phyloP scores from a whole-genome alignment of 2,329 filamentous ascomycete genomes.

The Trichophaea hybrida region DNA sequence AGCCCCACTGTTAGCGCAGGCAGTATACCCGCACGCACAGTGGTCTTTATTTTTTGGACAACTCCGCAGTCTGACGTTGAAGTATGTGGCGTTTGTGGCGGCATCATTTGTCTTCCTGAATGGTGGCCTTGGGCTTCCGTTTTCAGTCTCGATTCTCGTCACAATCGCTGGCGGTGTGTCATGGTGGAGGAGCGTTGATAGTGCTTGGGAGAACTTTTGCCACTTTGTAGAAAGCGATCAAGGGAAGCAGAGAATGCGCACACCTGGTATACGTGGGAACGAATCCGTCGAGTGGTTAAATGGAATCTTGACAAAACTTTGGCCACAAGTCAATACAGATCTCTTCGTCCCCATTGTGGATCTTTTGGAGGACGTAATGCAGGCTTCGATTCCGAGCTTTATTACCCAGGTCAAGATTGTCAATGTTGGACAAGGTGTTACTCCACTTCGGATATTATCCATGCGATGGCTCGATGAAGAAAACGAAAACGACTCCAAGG shows the following conservation, averaged over 20 bases:
- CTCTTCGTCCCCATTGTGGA: slow-evolving; percentile 91
- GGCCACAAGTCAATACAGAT: slow-evolving; percentile 86
- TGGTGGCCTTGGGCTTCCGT: slow-evolving; percentile 14
- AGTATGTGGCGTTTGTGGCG: slow-evolving; percentile 17
- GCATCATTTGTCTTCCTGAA: slow-evolving; percentile 16
- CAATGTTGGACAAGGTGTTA: slow-evolving; percentile 86
- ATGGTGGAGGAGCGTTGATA: slow-evolving; percentile 17
- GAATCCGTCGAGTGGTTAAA: slow-evolving; percentile 63
- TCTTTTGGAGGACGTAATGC: slow-evolving; percentile 90
- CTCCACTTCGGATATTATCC: slow-evolving; percentile 65
- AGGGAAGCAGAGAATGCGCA: slow-evolving; percentile 12
- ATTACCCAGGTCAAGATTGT: slow-evolving; percentile 92
- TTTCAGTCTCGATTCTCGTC: slow-evolving; percentile 16
- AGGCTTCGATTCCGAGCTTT: slow-evolving; percentile 76
- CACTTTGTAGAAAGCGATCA: slow-evolving; percentile 11
- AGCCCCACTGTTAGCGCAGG: not conserved
- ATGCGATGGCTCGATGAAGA: slow-evolving; percentile 22
- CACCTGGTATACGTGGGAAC: slow-evolving; percentile 5
- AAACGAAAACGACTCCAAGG: slow-evolving; percentile 1
- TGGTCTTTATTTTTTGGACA: slow-evolving; percentile 21
- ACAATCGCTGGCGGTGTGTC: slow-evolving; percentile 8
- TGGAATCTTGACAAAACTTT: slow-evolving; percentile 65
- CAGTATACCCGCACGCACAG: slow-evolving; percentile 8
- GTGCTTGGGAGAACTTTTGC: slow-evolving; percentile 14
- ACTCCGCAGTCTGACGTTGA: slow-evolving; percentile 18